These are phyloP conservation scores for Hibiscus syriacus DNA, from an alignment of 345 rosid species.

Conservation along the genomic window DNA sequence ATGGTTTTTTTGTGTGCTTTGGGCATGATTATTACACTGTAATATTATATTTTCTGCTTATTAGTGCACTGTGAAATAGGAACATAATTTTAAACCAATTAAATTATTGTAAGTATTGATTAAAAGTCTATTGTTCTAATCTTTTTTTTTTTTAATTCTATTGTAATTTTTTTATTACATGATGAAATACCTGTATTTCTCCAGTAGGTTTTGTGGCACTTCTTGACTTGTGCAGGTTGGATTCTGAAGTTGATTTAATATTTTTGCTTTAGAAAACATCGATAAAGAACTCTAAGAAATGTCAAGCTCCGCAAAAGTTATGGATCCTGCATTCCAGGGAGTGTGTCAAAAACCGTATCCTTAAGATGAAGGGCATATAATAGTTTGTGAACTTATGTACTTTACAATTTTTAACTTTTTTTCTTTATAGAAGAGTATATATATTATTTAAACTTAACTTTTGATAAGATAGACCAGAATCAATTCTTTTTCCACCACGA, in stretches of 20 bases:
- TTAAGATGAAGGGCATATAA: slow-evolving; percentile 14
- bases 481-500: background rate
- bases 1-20: too few relatives aligned
- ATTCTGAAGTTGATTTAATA: background rate
- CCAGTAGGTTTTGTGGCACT: slow-evolving; percentile 10
- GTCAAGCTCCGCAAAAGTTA: slow-evolving; percentile 70
- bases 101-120: background rate
- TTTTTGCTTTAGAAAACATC: background rate
- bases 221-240: slow-evolving; percentile 8
- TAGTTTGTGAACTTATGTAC: slow-evolving; percentile 7
- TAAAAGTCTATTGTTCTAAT: background rate
- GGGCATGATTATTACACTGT: too few relatives aligned
- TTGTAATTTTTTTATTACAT: background rate
- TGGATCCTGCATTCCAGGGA: slow-evolving; percentile 98
- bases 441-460: background rate
- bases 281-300: slow-evolving; percentile 29
- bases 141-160: background rate
- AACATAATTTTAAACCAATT: background rate
- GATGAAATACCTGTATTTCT: background rate
- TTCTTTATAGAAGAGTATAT: background rate
- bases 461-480: background rate
- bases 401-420: background rate
- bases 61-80: background rate
- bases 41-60: too few relatives aligned
- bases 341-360: slow-evolving; percentile 95